Base-by-base conservation (phyloP, 805 yeast species). In the Kregervanrija fluxuum region DNA sequence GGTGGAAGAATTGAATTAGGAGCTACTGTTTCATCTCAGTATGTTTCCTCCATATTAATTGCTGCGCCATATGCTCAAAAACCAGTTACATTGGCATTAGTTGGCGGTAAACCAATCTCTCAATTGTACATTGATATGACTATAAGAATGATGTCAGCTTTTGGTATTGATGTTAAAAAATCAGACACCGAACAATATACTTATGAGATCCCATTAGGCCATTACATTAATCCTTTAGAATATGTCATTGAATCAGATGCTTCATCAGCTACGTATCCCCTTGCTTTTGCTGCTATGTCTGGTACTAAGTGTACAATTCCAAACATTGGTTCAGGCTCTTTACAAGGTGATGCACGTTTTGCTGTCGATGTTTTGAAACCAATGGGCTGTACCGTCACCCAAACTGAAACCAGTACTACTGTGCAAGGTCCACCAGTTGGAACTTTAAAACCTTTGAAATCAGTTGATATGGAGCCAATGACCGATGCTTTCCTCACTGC, bases 381-480 rank as follows among this genome's bases (percentile, higher is more conserved):
- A 44, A 93, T 93, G 99, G 99, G 99, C 2, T 93, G 98, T 65
- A 67, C 59, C 2, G 99, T 93, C 17, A 73, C 65, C 37, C 99
- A 93, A 68, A 78, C 93, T 2, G 83, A 75, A 1, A 79, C 85
- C 2, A 80, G 95, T 2, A 93, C 99, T 0, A 89, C 97, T 0
- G 98, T 93, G 8, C 78, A 82, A 36, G 98, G 97, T 40, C 96
- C 97, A 5, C 70, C 84, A 14, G 66, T 66, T 34, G 95, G 95
- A 12, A 48, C 64, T 0, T 71, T 93, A 52, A 75, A 72, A 56
- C 86, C 95, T 6, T 69, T 93, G 50, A 70, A 79, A 11, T 75
- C 71, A 49, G 83, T 93, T 45, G 97, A 93, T 61, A 93, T 93
- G 99, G 99, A 93, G 67, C 98, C 99, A 44, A 93, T 93, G 99